Base-by-base conservation (phyloP, 2,329 filamentous ascomycete genomes). In the Cryphonectria parasitica region DNA sequence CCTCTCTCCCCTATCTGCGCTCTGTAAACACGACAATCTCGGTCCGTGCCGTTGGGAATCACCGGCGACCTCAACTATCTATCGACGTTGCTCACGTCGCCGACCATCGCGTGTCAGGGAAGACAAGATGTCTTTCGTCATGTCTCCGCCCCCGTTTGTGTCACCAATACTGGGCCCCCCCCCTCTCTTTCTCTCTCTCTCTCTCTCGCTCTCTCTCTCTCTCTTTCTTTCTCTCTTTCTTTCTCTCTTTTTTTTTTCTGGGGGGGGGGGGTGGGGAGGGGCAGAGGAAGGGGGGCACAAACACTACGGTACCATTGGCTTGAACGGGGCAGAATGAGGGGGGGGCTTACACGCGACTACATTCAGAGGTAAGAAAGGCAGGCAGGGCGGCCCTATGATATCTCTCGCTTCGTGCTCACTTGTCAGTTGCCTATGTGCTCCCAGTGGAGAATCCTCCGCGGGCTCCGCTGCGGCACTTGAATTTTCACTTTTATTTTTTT, bases 121-220 rank as follows among this genome's bases (percentile, higher is more conserved):
- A 54, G 28, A 39, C 64, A 36, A 10, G 22, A 52, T 54, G 64
- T 65, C 64, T 65, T 52, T 65, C 45, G 45, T 45, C 15, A 56
- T 65, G 64, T 65, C 64, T 54, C 64, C n/a, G 64, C 64, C 43
- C 62, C 62, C n/a, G 13, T 31, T 64, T 64, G 62, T 64, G 41
- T 64, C n/a, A 65, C 64, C 45, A 19, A 36, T 52, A 31, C 45
- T 19, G 43, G 31, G 28, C 19, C 17, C 19, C 64, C 22, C 22
- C n/a, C 45, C 6, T n/a, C 7, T 49, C 22, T 49, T 22, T 49
- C 45, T 49, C 19, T 49, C 45, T 49, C 2, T n/a, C 45, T 49
- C 1, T 49, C 7, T 45, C 17, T 28, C 64, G 22, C 22, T 49
- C 45, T 49, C 22, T 49, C 22, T 49, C 45, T 49, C 45, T 31